Base-by-base conservation (phyloP, 352 stramenopile genomes). In the Phytopythium litorale region DNA sequence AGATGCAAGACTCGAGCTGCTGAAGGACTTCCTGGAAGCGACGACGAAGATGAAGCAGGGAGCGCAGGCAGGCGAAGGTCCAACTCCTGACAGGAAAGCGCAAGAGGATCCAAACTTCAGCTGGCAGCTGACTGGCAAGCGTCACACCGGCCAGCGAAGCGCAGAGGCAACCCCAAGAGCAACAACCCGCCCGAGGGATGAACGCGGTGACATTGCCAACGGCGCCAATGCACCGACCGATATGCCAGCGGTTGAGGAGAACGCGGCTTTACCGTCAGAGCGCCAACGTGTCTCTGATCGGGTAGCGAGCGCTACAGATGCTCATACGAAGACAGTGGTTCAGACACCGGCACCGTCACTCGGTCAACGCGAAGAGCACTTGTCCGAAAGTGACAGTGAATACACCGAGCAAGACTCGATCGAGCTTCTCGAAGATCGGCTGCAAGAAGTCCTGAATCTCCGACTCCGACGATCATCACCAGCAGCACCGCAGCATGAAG, bases 361-460 rank as follows among this genome's bases (percentile, higher is more conserved):
- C 3, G 25, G 25, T 8, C 32, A 33, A n/a, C 32, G 7, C 19
- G 21, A 45, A n/a, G 52, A 58, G 7, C 12, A 12, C 7, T 4
- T 33, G 1, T 13, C 33, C 7, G 53, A 43, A 5, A 58, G 53
- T 15, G 53, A 58, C 12, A 42, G 50, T 28, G 8, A 18, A 18
- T 43, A 43, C 38, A 46, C 53, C n/a, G 51, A 56, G 23, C 42
- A 64, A 13, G 43, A 49, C 13, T 72, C 71, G 7, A 63, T 76
- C 11, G 48, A 70, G n/a, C 57, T 55, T 23, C 46, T 78, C 16
- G 72, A 80, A 58, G 69, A 54, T 38, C 66, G 62, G 11, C 56
- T 75, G 13, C 67, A 81, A 58, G 63, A 78, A 60, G 67, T 70
- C 50, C 51, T 76, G 48, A 62, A 78, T 55, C 49, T 75, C 48